A percentile compares a stretch with the other conserved stretches of the same genome.
Evolutionary conservation across 148 eudicot genomes (phyloP).

Genomic region (Chenopodium quinoa): DNA sequence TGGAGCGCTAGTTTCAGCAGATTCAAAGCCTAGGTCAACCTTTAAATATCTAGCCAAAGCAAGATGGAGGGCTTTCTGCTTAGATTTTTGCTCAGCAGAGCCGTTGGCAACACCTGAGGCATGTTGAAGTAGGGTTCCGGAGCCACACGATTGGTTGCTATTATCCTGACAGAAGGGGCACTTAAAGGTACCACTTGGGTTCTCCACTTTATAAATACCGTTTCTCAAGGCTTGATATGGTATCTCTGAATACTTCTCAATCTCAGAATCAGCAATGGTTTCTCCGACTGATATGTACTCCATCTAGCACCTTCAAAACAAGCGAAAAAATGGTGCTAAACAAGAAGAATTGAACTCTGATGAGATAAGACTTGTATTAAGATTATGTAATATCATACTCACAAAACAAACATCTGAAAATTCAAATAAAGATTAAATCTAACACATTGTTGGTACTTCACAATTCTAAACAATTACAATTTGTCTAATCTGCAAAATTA

Average conservation of each 20-base stretch:
- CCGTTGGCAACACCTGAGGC: conserved; percentile 68
- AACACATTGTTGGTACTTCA: not conserved
- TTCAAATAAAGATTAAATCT: not conserved
- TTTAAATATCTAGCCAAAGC: conserved; percentile 56
- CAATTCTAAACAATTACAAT: not conserved
- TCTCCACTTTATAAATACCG: conserved; percentile 52
- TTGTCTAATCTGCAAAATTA: not conserved
- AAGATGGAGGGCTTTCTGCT: conserved; percentile 63
- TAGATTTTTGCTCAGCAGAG: conserved; percentile 48
- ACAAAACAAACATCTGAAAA: not conserved
- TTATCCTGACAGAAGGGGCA: conserved; percentile 87
- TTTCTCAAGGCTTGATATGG: conserved; percentile 53
- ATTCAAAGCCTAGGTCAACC: conserved; percentile 35
- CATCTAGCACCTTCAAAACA: conserved; percentile 23
- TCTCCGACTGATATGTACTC: conserved; percentile 61
- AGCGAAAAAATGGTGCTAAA: too few species aligned
- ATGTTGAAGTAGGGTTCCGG: conserved; percentile 66
- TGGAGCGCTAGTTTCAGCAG: conserved; percentile 16
- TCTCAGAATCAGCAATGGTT: conserved; percentile 82
- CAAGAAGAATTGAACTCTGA: not conserved
- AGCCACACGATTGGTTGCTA: conserved; percentile 77
- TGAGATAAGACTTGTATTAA: not conserved
- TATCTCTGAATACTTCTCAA: conserved; percentile 59
- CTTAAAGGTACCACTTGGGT: conserved; percentile 51
- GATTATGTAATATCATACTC: not conserved